Evolutionary conservation across 441 rosid species (phyloP).

Genomic region (Kokia cookei): DNA sequence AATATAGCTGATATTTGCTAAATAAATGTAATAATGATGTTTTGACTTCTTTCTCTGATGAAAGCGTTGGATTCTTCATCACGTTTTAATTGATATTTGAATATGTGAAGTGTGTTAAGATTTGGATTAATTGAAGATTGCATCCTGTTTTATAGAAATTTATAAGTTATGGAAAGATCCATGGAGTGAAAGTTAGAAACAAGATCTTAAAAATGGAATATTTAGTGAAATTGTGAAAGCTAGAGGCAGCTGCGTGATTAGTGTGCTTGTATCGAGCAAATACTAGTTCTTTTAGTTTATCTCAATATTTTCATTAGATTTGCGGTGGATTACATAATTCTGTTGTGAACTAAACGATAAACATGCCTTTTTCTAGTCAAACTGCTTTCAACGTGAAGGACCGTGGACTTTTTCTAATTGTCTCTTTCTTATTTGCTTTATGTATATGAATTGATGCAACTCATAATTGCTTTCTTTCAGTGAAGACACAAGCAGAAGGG

Average conservation of each 20-base stretch:
- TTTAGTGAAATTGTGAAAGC: not conserved
- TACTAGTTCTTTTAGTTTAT: not conserved
- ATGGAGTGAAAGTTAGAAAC: not conserved
- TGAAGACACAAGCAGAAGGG: constrained; percentile 49
- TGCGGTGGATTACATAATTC: not conserved
- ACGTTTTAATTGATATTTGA: not conserved
- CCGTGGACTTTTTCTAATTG: not conserved
- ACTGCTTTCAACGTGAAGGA: not conserved
- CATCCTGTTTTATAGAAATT: not conserved
- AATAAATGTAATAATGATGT: not conserved
- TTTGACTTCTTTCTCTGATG: not conserved
- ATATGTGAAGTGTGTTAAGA: not conserved
- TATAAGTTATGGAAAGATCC: not conserved
- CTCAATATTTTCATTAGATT: too few species aligned
- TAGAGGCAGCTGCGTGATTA: not conserved
- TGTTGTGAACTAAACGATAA: not conserved
- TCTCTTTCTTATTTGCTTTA: constrained; percentile 4
- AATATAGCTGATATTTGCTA: not conserved
- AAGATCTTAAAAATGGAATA: not conserved
- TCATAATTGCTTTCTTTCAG: constrained; percentile 24
- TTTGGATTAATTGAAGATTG: not conserved
- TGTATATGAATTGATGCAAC: not conserved
- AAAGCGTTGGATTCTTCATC: not conserved
- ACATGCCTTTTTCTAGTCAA: too few species aligned
- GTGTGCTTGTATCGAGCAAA: not conserved